A percentile compares a stretch with the other conserved stretches of the same genome.
Evolutionary conservation across 371 early-diverging fungal genomes (phyloP).

Genomic region (Actinomortierella wolfii): DNA sequence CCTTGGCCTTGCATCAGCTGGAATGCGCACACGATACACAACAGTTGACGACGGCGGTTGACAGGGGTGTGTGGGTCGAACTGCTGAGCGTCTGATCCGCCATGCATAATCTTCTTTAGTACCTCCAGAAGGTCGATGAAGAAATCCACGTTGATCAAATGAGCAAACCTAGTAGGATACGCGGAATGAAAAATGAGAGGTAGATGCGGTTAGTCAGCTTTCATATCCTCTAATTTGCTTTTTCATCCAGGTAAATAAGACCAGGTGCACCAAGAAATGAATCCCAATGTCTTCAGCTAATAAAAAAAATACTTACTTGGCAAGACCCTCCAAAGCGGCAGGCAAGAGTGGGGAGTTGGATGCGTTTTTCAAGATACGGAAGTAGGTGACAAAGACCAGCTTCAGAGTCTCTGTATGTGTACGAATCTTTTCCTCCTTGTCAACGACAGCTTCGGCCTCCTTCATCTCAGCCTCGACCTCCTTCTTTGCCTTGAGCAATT

Average conservation of each 20-base stretch:
- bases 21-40: conserved; percentile 88
- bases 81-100: conserved; percentile 43
- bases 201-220: not conserved
- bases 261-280: not conserved
- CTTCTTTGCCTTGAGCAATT: conserved; percentile 72
- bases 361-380: conserved; percentile 89
- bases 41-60: conserved; percentile 68
- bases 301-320: conserved; percentile 53
- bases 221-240: no score
- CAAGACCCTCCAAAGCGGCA: conserved; percentile 88
- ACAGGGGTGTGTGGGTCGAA: conserved; percentile 46
- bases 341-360: conserved; percentile 80
- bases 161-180: conserved; percentile 69
- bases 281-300: not conserved
- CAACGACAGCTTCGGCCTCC: conserved; percentile 83
- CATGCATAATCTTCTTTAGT: conserved; percentile 79
- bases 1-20: conserved; percentile 86
- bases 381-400: conserved; percentile 89
- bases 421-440: conserved; percentile 74
- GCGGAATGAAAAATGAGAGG: no score
- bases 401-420: conserved; percentile 91
- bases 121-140: conserved; percentile 87
- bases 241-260: not conserved
- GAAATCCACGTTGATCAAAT: conserved; percentile 93
- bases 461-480: conserved; percentile 80